phyloP scores from a whole-genome alignment of 345 rosid species.

The Jatropha curcas region DNA sequence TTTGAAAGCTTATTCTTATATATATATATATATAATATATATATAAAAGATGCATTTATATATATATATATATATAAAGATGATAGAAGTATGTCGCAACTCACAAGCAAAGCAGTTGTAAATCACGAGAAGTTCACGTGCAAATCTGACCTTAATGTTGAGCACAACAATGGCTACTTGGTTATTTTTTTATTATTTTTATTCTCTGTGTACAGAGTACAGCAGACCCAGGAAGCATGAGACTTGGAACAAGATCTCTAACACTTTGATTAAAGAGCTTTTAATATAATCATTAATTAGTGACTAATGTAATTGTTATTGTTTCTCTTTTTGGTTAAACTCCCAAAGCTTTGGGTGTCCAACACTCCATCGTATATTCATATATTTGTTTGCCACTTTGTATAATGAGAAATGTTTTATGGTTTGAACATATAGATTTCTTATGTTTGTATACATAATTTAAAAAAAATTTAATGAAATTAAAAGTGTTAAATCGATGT shows the following conservation, averaged over 20 bases:
- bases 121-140: conserved; percentile 91
- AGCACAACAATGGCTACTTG: conserved; percentile 24
- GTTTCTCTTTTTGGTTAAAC: conserved; percentile 15
- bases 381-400: neutral
- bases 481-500: too few species aligned
- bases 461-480: too few species aligned
- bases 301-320: conserved; percentile 1
- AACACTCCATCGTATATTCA: conserved; percentile 19
- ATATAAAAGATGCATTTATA: neutral
- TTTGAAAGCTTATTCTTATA: conserved; percentile 15
- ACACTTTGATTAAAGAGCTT: conserved; percentile 24
- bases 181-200: neutral
- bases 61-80: conserved; percentile 3
- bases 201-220: neutral
- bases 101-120: conserved; percentile 47
- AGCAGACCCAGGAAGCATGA: conserved; percentile 11
- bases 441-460: too few species aligned
- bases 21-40: neutral
- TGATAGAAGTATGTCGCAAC: conserved; percentile 17
- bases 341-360: conserved; percentile 30
- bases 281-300: conserved; percentile 5
- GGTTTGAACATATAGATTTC: neutral
- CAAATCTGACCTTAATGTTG: conserved; percentile 59
- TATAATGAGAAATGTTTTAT: neutral
- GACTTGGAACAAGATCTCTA: conserved; percentile 25